phyloP scores from a whole-genome alignment of 768 basidiomycete genomes.

The Dacryopinax primogenitus region DNA sequence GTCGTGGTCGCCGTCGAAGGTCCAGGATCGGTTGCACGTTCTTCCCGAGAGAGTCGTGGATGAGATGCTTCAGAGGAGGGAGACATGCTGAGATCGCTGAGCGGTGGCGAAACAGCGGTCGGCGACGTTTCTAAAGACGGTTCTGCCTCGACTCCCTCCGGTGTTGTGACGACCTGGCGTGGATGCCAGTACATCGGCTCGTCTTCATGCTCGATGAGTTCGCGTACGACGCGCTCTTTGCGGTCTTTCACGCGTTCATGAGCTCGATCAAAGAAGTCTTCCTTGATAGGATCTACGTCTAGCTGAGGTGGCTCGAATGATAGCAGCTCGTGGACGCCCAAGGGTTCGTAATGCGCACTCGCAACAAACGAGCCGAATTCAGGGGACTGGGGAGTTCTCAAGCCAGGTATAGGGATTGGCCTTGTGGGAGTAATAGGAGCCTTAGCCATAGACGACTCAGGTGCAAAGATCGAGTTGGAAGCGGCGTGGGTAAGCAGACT shows the following conservation, averaged over 20 bases:
- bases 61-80: not conserved
- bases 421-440: not conserved
- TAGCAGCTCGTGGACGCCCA: not conserved
- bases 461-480: not conserved
- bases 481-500: not conserved
- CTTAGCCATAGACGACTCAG: not conserved
- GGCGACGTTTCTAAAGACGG: not conserved
- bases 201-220: conserved; percentile 52
- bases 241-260: conserved; percentile 42
- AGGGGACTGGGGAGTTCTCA: not conserved
- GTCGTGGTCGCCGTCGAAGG: not conserved
- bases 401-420: not conserved
- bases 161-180: not conserved
- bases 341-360: not conserved
- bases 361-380: not conserved
- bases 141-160: not conserved
- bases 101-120: not conserved
- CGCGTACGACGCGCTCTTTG: conserved; percentile 44
- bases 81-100: not conserved
- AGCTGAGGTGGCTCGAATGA: not conserved
- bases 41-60: not conserved
- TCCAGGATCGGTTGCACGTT: not conserved
- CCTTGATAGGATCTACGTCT: conserved; percentile 17
- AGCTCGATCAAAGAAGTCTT: conserved; percentile 45
- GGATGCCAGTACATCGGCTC: conserved; percentile 53